phyloP scores from a whole-genome alignment of 768 basidiomycete species.

The Pholiota molesta region DNA sequence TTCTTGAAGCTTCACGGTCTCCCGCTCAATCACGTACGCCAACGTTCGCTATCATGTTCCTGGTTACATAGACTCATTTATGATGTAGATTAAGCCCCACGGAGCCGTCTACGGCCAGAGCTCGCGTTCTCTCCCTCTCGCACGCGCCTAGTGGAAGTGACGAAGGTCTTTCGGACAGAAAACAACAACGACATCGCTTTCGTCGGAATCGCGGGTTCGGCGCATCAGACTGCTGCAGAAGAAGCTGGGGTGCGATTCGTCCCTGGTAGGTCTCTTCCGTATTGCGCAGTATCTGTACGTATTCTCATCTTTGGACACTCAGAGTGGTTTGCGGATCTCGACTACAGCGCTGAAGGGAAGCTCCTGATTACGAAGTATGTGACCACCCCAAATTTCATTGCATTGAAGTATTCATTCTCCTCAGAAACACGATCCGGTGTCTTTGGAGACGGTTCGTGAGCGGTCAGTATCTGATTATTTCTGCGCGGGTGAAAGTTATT shows the following conservation, averaged over 20 bases:
- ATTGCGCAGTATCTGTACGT: too few relatives aligned
- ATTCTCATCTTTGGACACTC: not conserved
- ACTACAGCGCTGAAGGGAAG: conserved; percentile 58
- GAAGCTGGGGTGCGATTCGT: conserved; percentile 63
- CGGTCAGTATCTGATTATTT: conserved; percentile 36
- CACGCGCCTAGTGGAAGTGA: conserved; percentile 57
- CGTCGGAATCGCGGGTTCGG: conserved; percentile 65
- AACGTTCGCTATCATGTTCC: not conserved
- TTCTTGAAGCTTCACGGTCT: conserved; percentile 59
- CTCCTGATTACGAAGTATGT: conserved; percentile 61
- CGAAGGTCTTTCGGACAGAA: conserved; percentile 46
- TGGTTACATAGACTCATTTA: too few relatives aligned
- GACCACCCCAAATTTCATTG: not conserved
- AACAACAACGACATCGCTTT: conserved; percentile 47
- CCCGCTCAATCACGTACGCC: conserved; percentile 55
- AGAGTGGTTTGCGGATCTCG: conserved; percentile 74
- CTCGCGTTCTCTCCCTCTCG: conserved; percentile 55
- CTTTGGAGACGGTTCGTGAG: conserved; percentile 41
- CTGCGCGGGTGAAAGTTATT: not conserved
- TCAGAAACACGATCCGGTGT: conserved; percentile 54
- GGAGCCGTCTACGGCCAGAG: conserved; percentile 66
- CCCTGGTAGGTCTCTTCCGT: conserved; percentile 42
- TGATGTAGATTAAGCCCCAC: conserved; percentile 57
- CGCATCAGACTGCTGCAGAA: conserved; percentile 58
- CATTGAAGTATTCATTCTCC: not conserved